A percentile compares a stretch with the other conserved stretches of the same genome.
These are phyloP conservation scores for Draba incana DNA, from an alignment of 345 rosid species.

Conservation along the genomic window DNA sequence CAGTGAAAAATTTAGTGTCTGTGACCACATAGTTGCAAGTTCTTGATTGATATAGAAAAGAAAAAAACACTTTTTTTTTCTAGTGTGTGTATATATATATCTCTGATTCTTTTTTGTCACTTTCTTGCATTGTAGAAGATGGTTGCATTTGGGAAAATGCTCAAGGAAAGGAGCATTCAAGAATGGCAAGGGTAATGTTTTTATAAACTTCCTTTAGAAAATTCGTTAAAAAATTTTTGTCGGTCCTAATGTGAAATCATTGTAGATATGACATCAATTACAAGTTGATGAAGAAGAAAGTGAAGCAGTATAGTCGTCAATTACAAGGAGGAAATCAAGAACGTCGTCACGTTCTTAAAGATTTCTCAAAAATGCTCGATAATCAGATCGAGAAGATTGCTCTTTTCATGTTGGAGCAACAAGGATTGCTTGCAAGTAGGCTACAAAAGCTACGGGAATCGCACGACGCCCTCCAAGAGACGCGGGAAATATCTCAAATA, in stretches of 20 bases:
- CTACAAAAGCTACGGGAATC: slow-evolving; percentile 62
- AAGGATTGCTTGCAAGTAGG: slow-evolving; percentile 85
- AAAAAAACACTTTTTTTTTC: neutral
- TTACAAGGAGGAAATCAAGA: slow-evolving; percentile 67
- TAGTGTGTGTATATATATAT: too few relatives aligned
- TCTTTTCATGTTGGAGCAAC: slow-evolving; percentile 94
- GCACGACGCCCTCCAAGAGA: slow-evolving; percentile 60
- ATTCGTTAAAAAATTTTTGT: neutral
- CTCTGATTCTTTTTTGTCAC: slow-evolving; percentile 8
- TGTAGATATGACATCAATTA: slow-evolving; percentile 90
- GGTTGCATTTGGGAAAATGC: slow-evolving; percentile 46
- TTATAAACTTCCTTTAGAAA: neutral
- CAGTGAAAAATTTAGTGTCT: slow-evolving; percentile 6
- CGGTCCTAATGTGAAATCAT: slow-evolving; percentile 2
- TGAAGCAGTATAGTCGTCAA: slow-evolving; percentile 75
- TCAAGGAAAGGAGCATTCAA: slow-evolving; percentile 47
- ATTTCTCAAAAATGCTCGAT: slow-evolving; percentile 96
- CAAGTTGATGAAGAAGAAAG: slow-evolving; percentile 93
- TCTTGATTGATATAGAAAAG: neutral
- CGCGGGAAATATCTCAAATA: slow-evolving; percentile 58
- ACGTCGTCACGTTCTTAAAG: slow-evolving; percentile 91
- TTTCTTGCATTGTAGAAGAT: slow-evolving; percentile 24
- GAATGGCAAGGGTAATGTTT: slow-evolving; percentile 78
- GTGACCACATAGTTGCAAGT: neutral
- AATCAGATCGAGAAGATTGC: slow-evolving; percentile 91